A percentile compares a stretch with the other conserved stretches of the same genome.
Conservation (phyloP, 2,329 filamentous ascomycete genomes). For the Fusarium austroafricanum region DNA sequence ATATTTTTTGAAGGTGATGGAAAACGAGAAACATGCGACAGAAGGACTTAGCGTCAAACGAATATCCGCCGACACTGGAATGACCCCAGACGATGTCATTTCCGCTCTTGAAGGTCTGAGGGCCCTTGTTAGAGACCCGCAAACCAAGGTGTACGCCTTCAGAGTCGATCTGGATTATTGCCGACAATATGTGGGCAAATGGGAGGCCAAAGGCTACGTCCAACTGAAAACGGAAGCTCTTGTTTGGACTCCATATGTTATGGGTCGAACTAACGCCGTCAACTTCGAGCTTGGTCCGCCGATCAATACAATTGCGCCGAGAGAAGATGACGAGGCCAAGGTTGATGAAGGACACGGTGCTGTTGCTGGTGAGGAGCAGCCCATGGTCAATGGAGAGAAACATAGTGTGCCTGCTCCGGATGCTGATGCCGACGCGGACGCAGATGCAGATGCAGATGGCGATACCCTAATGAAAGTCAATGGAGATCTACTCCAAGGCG, state of each 20-base stretch:
- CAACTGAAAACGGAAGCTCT: conserved; percentile 83
- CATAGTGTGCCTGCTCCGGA: conserved; percentile 18
- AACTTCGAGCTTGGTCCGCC: conserved; percentile 86
- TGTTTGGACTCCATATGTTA: conserved; percentile 96
- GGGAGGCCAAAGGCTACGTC: conserved; percentile 89
- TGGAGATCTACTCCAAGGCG: conserved; percentile 15
- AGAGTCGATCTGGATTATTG: conserved; percentile 89
- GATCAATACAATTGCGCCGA: conserved; percentile 86
- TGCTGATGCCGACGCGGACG: background rate
- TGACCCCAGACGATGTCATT: conserved; percentile 96
- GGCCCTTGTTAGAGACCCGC: conserved; percentile 88
- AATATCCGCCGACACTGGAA: conserved; percentile 89
- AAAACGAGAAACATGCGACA: conserved; percentile 49
- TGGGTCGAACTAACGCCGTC: conserved; percentile 85
- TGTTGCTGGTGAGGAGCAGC: conserved; percentile 30
- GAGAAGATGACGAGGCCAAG: conserved; percentile 75
- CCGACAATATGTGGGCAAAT: conserved; percentile 86
- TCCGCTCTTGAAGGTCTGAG: conserved; percentile 91
- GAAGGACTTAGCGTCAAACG: conserved; percentile 70
- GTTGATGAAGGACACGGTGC: conserved; percentile 49
- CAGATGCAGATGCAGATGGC: background rate
- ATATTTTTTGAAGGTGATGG: conserved; percentile 72
- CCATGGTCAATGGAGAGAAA: conserved; percentile 43
- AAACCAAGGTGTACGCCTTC: conserved; percentile 89
- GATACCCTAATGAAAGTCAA: background rate